phyloP scores from a whole-genome alignment of 306 rosid species.

The Castanopsis chinensis region DNA sequence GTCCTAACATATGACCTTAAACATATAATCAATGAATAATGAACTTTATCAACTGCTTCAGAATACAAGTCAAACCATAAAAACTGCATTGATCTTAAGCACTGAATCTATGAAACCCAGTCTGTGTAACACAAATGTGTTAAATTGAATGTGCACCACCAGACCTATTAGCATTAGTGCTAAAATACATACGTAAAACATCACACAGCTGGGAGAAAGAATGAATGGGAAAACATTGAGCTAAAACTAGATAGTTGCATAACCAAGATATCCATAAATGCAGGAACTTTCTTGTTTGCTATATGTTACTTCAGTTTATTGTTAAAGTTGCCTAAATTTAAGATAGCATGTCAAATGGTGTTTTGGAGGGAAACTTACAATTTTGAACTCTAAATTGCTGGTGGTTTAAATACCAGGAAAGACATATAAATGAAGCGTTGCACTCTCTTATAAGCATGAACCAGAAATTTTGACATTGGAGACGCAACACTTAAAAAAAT shows the following conservation, averaged over 20 bases:
- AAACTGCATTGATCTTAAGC: constrained; percentile 9
- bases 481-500: background rate
- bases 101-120: background rate
- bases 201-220: background rate
- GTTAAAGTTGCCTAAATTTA: background rate
- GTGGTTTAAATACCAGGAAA: background rate
- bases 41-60: constrained; percentile 21
- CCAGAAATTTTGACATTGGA: background rate
- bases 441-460: background rate
- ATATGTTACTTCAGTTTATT: background rate
- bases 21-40: constrained; percentile 1
- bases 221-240: background rate
- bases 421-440: background rate
- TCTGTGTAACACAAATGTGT: background rate
- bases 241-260: background rate
- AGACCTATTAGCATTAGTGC: background rate
- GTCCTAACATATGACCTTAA: constrained; percentile 8
- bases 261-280: background rate
- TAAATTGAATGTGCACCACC: constrained; percentile 3
- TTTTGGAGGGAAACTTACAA: background rate
- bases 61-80: constrained; percentile 7
- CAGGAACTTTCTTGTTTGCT: constrained; percentile 1
- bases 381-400: background rate
- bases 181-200: background rate
- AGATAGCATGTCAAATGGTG: too few species aligned